Percentiles rank a stretch among this genome's conserved stretches.
Evolutionary conservation across 768 basidiomycete species (phyloP).

Genomic region (Sutorius australiensis): DNA sequence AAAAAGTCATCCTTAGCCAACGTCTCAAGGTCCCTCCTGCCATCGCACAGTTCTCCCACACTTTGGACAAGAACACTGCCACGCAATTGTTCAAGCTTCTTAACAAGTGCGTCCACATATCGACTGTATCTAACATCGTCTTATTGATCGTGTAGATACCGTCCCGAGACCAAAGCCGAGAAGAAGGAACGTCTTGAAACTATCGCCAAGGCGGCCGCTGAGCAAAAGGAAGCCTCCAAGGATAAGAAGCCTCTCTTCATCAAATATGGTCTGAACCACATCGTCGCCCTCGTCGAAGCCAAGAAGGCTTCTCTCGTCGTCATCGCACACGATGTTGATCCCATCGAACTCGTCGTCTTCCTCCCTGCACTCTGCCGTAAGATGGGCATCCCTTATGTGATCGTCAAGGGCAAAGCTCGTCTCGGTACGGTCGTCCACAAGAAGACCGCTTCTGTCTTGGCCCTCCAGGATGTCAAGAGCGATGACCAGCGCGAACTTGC

Average conservation of each 20-base stretch:
- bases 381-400: conserved; percentile 99
- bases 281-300: conserved; percentile 90
- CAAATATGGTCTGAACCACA: conserved; percentile 97
- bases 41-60: conserved; percentile 96
- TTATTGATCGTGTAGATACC: conserved; percentile 43
- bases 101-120: conserved; percentile 61
- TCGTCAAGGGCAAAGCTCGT: conserved; percentile 97
- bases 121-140: background rate
- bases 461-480: conserved; percentile 89
- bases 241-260: conserved; percentile 96
- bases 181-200: conserved; percentile 91
- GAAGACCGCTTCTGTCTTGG: conserved; percentile 92
- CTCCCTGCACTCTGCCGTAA: conserved; percentile 97
- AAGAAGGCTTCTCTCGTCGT: conserved; percentile 96
- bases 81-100: conserved; percentile 96
- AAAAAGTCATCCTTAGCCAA: conserved; percentile 97
- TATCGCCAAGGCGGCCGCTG: conserved; percentile 72
- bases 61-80: conserved; percentile 98
- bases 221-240: conserved; percentile 67
- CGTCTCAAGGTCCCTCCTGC: conserved; percentile 98
- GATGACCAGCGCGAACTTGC: conserved; percentile 94
- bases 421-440: conserved; percentile 98
- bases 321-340: conserved; percentile 98
- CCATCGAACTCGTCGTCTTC: conserved; percentile 98
- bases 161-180: conserved; percentile 92